Conservation (phyloP, 2,329 filamentous ascomycete genomes). For the Shiraia sp. region DNA sequence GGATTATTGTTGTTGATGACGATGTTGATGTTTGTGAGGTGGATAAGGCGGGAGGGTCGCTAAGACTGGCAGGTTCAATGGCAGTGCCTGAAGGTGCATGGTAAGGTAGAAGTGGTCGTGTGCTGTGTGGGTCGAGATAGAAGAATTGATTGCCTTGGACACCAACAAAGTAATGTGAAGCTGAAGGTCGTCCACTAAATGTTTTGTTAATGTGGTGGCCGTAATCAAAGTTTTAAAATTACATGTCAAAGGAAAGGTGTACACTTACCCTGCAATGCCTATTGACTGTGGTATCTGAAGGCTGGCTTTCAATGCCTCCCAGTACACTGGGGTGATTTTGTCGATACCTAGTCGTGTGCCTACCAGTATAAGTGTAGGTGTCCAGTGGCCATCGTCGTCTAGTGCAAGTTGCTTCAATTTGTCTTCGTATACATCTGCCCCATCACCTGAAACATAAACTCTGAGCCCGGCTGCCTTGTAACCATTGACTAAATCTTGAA, state of each 20-base stretch:
- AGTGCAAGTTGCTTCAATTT: constrained; percentile 78
- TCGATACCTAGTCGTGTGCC: constrained; percentile 91
- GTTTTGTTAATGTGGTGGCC: constrained; percentile 10
- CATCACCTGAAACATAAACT: constrained; percentile 88
- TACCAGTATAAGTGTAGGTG: constrained; percentile 85
- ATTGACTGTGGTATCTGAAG: constrained; percentile 91
- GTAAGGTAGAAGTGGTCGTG: constrained; percentile 73
- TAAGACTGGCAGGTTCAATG: not conserved
- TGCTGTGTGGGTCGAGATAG: constrained; percentile 92
- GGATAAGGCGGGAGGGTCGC: constrained; percentile 4
- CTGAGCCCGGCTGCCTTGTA: constrained; percentile 66
- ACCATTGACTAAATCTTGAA: constrained; percentile 76
- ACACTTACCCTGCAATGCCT: constrained; percentile 83
- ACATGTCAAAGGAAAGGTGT: not conserved
- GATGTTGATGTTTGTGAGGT: constrained; percentile 15
- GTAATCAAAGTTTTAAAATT: not conserved
- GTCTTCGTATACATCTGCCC: constrained; percentile 91
- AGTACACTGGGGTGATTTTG: constrained; percentile 91
- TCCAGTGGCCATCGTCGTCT: constrained; percentile 66
- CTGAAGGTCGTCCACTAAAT: constrained; percentile 82
- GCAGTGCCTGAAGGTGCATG: constrained; percentile 22
- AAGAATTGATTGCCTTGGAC: constrained; percentile 80
- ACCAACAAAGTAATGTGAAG: constrained; percentile 78
- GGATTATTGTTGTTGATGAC: constrained; percentile 28
- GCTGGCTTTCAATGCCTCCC: constrained; percentile 84